phyloP scores from a whole-genome alignment of 2,329 filamentous ascomycete species.

The Pseudopyricularia javanii region DNA sequence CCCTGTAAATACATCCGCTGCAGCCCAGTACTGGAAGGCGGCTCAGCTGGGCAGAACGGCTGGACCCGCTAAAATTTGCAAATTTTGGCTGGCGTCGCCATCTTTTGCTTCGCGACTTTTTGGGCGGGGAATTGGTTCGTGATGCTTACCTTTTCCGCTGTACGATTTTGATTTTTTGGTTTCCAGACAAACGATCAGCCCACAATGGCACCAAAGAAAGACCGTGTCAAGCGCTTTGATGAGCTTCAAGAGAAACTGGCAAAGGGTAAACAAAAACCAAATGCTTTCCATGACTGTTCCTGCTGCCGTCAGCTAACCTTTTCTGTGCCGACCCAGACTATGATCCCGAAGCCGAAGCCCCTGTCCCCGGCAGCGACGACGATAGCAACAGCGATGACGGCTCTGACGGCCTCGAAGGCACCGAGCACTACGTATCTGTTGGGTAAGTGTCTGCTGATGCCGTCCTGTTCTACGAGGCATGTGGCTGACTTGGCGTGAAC shows the following conservation, averaged over 20 bases:
- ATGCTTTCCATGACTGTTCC: neutral
- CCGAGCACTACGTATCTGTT: constrained; percentile 78
- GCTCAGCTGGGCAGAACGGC: constrained; percentile 1
- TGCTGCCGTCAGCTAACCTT: neutral
- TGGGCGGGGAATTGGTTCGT: neutral
- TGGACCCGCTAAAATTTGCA: constrained; percentile 4
- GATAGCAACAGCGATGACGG: constrained; percentile 19
- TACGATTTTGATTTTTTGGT: neutral
- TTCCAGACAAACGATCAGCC: neutral
- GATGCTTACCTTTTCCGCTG: constrained; percentile 11
- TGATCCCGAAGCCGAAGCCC: constrained; percentile 61
- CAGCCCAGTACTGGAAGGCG: neutral
- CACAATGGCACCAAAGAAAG: constrained; percentile 36
- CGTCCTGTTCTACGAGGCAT: neutral
- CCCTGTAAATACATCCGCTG: neutral
- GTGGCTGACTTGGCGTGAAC: constrained; percentile 2
- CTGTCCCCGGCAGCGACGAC: constrained; percentile 33
- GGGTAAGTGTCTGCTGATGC: constrained; percentile 31
- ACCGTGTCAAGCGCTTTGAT: constrained; percentile 46
- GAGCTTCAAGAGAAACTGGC: constrained; percentile 48
- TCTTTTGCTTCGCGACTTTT: constrained; percentile 3
- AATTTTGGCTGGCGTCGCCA: constrained; percentile 2
- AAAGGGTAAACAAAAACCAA: constrained; percentile 35
- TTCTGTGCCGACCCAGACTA: constrained; percentile 44
- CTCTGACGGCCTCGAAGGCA: constrained; percentile 43